Percentiles rank a stretch among this genome's conserved stretches.
These are phyloP conservation scores for Lycium ferocissimum DNA, from an alignment of 257 asterid genomes.

Conservation along the genomic window DNA sequence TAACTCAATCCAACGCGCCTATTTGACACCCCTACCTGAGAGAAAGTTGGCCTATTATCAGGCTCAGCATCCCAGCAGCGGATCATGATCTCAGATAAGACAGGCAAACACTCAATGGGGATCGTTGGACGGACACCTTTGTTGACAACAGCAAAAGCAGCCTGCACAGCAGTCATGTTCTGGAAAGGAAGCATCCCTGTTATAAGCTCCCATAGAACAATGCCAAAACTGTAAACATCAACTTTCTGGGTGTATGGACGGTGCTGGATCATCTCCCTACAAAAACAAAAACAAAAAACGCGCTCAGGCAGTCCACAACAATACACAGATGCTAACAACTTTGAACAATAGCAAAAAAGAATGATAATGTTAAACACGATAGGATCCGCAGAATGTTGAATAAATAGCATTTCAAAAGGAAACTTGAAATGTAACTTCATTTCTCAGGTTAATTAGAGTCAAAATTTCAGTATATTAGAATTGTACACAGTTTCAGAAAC, in stretches of 20 bases:
- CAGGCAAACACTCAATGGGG: constrained; percentile 80
- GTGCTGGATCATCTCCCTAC: constrained; percentile 99
- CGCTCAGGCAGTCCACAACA: constrained; percentile 16
- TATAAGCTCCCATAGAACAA: constrained; percentile 95
- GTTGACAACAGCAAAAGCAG: constrained; percentile 96
- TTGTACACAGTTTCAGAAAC: background rate
- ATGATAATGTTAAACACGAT: background rate
- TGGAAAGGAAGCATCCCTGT: constrained; percentile 96
- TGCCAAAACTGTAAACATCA: constrained; percentile 96
- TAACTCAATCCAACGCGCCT: too few relatives aligned
- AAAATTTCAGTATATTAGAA: background rate
- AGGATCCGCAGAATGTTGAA: background rate
- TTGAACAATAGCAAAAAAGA: background rate
- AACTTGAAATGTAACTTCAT: constrained; percentile 21
- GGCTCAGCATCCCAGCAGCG: constrained; percentile 93
- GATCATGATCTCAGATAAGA: constrained; percentile 82
- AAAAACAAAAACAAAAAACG: constrained; percentile 35
- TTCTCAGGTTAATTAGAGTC: background rate
- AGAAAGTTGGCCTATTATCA: constrained; percentile 81
- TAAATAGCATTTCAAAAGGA: background rate
- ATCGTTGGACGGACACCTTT: constrained; percentile 87
- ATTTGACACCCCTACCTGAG: constrained; percentile 45
- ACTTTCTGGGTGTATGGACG: constrained; percentile 97
- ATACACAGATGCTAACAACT: background rate
- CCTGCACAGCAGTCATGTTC: constrained; percentile 97